Conservation (phyloP, 2,329 filamentous ascomycete species). For the Aureobasidium sp. region DNA sequence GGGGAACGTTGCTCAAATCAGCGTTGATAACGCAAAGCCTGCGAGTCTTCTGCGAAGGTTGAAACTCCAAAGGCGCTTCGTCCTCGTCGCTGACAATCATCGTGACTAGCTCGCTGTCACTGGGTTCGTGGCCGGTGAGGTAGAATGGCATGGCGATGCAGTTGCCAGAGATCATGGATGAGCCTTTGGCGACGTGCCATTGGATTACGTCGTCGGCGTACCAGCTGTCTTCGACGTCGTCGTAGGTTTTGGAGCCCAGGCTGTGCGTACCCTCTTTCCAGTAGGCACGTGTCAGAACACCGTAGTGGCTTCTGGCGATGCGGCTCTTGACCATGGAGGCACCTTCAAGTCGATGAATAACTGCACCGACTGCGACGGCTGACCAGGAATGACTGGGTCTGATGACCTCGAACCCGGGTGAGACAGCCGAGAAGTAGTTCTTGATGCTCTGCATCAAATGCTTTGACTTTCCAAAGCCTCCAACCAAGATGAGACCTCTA, state of each 20-base stretch:
- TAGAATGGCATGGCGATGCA: background rate
- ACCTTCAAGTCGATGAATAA: constrained; percentile 78
- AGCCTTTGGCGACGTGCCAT: constrained; percentile 70
- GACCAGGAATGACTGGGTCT: constrained; percentile 82
- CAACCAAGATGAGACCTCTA: constrained; percentile 80
- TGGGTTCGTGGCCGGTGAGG: background rate
- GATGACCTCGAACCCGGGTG: constrained; percentile 70
- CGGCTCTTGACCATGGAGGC: constrained; percentile 43
- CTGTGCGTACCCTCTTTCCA: constrained; percentile 81
- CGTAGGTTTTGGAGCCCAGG: constrained; percentile 81
- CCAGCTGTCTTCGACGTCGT: constrained; percentile 83
- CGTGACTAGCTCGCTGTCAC: background rate
- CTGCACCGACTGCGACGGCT: constrained; percentile 80
- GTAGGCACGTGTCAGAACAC: background rate
- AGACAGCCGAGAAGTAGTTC: constrained; percentile 64
- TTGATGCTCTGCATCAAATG: constrained; percentile 79
- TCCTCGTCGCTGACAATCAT: constrained; percentile 17
- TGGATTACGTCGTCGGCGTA: constrained; percentile 89
- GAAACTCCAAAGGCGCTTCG: background rate
- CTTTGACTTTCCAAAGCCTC: constrained; percentile 79
- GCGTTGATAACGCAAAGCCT: constrained; percentile 79
- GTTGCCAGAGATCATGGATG: background rate
- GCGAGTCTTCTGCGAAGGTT: constrained; percentile 53
- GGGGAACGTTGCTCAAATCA: constrained; percentile 78
- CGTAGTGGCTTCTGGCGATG: constrained; percentile 20